Base-by-base conservation (phyloP, 345 rosid species). In the Anacardium occidentale region DNA sequence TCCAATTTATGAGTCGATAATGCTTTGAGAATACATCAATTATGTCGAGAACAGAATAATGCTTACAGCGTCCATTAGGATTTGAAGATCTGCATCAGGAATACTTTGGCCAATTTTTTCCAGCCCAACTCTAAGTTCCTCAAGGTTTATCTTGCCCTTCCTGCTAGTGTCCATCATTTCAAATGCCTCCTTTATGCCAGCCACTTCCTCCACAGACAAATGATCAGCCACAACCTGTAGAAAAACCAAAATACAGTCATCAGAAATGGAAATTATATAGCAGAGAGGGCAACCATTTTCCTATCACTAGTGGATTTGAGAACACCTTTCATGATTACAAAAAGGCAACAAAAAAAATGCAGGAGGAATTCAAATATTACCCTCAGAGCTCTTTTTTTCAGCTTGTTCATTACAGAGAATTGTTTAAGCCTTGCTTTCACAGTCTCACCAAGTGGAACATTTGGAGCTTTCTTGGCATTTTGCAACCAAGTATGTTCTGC, bases 401-500 rank as follows among this genome's bases (percentile, higher is more conserved):
- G 96, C 86, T 94, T 94, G 86, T 94, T 92, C 95, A 94, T 94
- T 67, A 87, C 87, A 10, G 98, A 88, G 78, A 94, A 94, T 67
- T 94, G 95, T 78, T 90, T 92, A 61, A 94, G 92, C 81, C 98
- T 88, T 34, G 97, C 89, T 83, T 81, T 90, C 75, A 94, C 98
- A 22, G 98, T 92, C 88, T 92, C 98, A 37, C 98, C 98, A 8
- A 94, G 83, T 14, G 88, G 79, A 54, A 92, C 96, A 81, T 92
- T 89, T 53, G 98, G 94, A 73, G 94, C 98, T 78, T 87, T 88
- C 82, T 87, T 89, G 54, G 87, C 90, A 83, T 94, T 92, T 69
- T 78, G 84, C 75, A 94, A 67, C 98, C 98, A 94, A 40, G 96
- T 85, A 86, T 92, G 98, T 58, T 89, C 98, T 93, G 83, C 77